Percentiles rank a stretch among this genome's conserved stretches.
phyloP scores from a whole-genome alignment of 108 stramenopile genomes.

The Cyclotella baltica region DNA sequence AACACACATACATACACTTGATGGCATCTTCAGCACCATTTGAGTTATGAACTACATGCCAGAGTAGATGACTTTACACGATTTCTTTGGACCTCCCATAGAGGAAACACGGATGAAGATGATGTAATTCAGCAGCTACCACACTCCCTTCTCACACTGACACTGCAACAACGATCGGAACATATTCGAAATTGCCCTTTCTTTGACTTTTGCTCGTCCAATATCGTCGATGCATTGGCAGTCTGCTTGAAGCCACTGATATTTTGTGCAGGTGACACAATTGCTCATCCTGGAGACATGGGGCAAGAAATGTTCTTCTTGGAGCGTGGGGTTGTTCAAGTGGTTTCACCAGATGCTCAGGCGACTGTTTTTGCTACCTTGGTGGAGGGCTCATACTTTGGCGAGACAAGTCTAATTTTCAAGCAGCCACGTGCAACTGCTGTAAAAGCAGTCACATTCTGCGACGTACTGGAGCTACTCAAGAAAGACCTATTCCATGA shows the following conservation, averaged over 20 bases:
- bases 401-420: constrained; percentile 68
- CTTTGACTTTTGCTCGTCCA: constrained; percentile 59
- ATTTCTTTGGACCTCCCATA: constrained; percentile 53
- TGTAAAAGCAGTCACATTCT: constrained; percentile 49
- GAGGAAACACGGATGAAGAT: constrained; percentile 39
- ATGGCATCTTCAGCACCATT: constrained; percentile 22
- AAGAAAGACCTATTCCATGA: constrained; percentile 53
- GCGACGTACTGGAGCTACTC: constrained; percentile 48
- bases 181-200: constrained; percentile 54
- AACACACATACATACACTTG: background rate
- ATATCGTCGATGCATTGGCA: constrained; percentile 54
- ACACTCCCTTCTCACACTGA: constrained; percentile 46
- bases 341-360: constrained; percentile 39
- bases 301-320: constrained; percentile 71
- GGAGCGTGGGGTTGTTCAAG: constrained; percentile 52
- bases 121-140: constrained; percentile 49
- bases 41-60: constrained; percentile 39
- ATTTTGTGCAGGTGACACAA: constrained; percentile 51
- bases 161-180: constrained; percentile 26
- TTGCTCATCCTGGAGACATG: constrained; percentile 60
- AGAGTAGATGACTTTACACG: constrained; percentile 57
- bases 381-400: constrained; percentile 61
- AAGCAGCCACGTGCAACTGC: constrained; percentile 58
- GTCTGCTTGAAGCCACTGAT: constrained; percentile 40
- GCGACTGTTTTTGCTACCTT: constrained; percentile 61